Evolutionary conservation across 2,329 filamentous ascomycete genomes (phyloP).

Genomic region (Colletotrichum tanaceti): DNA sequence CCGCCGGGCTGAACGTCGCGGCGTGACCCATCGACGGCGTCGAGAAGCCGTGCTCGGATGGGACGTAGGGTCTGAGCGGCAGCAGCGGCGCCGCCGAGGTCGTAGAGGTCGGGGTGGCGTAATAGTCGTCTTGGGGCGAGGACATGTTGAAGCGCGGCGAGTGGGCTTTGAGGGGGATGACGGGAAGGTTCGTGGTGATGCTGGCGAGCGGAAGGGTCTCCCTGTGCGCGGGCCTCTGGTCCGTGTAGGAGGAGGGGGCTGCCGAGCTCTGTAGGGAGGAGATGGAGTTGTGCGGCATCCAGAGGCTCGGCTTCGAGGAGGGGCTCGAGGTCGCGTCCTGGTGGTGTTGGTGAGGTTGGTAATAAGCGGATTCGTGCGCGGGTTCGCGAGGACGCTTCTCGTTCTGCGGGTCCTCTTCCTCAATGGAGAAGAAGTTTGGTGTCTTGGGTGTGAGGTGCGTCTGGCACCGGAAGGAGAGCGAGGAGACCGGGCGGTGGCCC

Average conservation of each 20-base stretch:
- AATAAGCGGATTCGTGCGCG: conserved; percentile 36
- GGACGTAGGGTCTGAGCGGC: conserved; percentile 45
- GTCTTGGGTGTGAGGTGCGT: conserved; percentile 56
- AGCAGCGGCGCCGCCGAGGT: conserved; percentile 53
- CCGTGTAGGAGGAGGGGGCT: conserved; percentile 12
- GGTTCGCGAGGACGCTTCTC: conserved; percentile 42
- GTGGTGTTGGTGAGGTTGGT: conserved; percentile 2
- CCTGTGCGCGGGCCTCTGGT: conserved; percentile 21
- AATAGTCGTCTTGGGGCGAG: conserved; percentile 40
- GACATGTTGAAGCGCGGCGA: conserved; percentile 29
- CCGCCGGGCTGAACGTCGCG: conserved; percentile 25
- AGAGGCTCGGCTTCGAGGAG: conserved; percentile 27
- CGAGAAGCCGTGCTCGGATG: conserved; percentile 46
- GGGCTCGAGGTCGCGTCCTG: conserved; percentile 4
- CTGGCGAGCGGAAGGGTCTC: conserved; percentile 20
- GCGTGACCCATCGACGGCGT: conserved; percentile 39
- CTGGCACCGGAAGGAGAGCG: conserved; percentile 64
- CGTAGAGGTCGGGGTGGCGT: conserved; percentile 48
- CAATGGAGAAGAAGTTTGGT: conserved; percentile 51
- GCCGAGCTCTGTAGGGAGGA: conserved; percentile 13
- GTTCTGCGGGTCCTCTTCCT: conserved; percentile 44
- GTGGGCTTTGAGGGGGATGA: conserved; percentile 28
- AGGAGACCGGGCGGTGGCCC: conserved; percentile 54
- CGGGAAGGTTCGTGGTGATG: conserved; percentile 36
- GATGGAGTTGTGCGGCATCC: conserved; percentile 41